Percentiles rank a stretch among this genome's conserved stretches.
These are phyloP conservation scores for Ophiostoma pallidulum DNA, from an alignment of 2,329 filamentous ascomycete species.

Conservation along the genomic window DNA sequence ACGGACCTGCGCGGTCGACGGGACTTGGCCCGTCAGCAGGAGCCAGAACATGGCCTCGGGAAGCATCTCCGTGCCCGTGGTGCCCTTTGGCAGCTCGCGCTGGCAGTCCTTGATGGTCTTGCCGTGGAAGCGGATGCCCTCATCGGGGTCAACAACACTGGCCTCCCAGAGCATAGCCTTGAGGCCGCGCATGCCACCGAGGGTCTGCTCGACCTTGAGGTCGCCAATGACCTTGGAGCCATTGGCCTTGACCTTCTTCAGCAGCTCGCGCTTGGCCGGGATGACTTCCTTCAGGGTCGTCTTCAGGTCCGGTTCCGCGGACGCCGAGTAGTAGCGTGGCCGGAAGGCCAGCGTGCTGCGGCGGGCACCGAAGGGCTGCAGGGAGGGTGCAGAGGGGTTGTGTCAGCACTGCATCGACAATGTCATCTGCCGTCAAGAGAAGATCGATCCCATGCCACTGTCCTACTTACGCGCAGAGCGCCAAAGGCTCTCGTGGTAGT, in stretches of 20 bases:
- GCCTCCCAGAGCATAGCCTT: slow-evolving; percentile 99
- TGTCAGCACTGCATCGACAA: not conserved
- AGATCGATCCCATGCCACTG: not conserved
- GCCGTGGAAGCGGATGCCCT: slow-evolving; percentile 97
- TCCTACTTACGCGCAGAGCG: slow-evolving; percentile 14
- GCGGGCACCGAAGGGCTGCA: slow-evolving; percentile 8
- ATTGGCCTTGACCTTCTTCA: slow-evolving; percentile 88
- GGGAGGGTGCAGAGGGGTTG: not conserved
- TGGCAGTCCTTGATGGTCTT: slow-evolving; percentile 98
- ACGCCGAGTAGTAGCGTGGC: slow-evolving; percentile 57
- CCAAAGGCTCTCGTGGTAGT: slow-evolving; percentile 15
- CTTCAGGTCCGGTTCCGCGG: slow-evolving; percentile 82
- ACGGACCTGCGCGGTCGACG: slow-evolving; percentile 72
- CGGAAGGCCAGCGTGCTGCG: slow-evolving; percentile 19
- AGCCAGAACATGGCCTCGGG: slow-evolving; percentile 99
- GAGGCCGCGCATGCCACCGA: slow-evolving; percentile 94
- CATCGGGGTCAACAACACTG: slow-evolving; percentile 89
- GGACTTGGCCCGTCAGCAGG: slow-evolving; percentile 84
- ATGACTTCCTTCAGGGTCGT: slow-evolving; percentile 73
- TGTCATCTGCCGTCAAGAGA: not conserved
- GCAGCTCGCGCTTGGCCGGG: slow-evolving; percentile 82
- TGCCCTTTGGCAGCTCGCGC: slow-evolving; percentile 84
- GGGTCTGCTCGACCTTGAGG: slow-evolving; percentile 85
- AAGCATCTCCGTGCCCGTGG: slow-evolving; percentile 88
- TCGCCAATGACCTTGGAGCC: slow-evolving; percentile 77